Conservation (phyloP, 2,329 filamentous ascomycete genomes). For the Verticillium nonalfalfae region DNA sequence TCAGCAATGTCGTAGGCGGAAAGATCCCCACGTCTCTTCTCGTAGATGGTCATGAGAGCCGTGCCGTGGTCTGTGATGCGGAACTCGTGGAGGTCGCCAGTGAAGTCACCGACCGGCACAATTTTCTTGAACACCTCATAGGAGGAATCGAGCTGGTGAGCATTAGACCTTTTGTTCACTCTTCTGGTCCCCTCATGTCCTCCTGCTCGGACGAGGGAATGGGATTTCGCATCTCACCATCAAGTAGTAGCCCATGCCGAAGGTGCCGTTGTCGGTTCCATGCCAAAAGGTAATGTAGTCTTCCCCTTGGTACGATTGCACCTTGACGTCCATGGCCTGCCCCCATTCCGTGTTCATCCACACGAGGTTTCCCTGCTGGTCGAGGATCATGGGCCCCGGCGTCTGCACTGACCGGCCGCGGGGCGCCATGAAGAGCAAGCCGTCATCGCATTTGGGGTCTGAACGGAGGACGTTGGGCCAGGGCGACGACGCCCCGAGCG, state of each 20-base stretch:
- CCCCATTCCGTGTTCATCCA: slow-evolving; percentile 31
- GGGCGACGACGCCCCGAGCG: slow-evolving; percentile 18
- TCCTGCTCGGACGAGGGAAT: too few relatives aligned
- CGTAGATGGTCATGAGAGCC: slow-evolving; percentile 28
- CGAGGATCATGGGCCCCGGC: slow-evolving; percentile 35
- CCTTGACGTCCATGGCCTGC: slow-evolving; percentile 18
- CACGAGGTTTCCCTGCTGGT: slow-evolving; percentile 33
- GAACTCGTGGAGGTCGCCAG: slow-evolving; percentile 32
- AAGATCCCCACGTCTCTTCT: slow-evolving; percentile 28
- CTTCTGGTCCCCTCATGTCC: too few relatives aligned
- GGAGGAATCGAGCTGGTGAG: not conserved
- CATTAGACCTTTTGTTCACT: not conserved
- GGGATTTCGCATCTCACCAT: slow-evolving; percentile 26
- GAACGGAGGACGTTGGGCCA: slow-evolving; percentile 21
- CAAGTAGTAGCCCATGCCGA: slow-evolving; percentile 37
- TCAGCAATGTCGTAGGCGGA: slow-evolving; percentile 8
- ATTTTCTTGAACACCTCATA: not conserved
- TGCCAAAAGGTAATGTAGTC: slow-evolving; percentile 23
- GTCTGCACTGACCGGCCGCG: slow-evolving; percentile 24
- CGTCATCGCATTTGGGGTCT: slow-evolving; percentile 26
- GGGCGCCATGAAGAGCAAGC: slow-evolving; percentile 30
- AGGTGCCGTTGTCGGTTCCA: slow-evolving; percentile 34
- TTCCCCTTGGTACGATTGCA: slow-evolving; percentile 10
- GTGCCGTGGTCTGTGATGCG: slow-evolving; percentile 26
- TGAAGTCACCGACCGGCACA: not conserved